Conservation (phyloP, 1,139 yeast species). For the Yamadazyma songkhlaensis region DNA sequence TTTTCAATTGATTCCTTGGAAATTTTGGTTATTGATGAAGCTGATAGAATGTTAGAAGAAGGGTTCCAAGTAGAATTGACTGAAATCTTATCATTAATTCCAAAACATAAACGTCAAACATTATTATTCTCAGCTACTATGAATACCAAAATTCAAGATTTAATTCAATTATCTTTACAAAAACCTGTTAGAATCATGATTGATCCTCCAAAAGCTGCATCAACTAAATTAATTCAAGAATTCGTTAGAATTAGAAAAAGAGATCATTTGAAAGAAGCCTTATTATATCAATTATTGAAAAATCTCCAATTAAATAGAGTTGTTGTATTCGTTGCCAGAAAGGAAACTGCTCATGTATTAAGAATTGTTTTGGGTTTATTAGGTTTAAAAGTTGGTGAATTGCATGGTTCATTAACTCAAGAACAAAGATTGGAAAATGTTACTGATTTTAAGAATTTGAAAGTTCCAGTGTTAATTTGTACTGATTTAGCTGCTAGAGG, state of each 20-base stretch:
- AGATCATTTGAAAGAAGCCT: conserved; percentile 79
- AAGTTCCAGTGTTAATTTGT: conserved; percentile 86
- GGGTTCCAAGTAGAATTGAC: conserved; percentile 95
- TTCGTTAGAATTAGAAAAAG: conserved; percentile 92
- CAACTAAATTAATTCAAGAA: conserved; percentile 82
- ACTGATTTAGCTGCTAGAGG: conserved; percentile 99
- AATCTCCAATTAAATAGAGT: conserved; percentile 69
- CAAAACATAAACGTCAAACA: conserved; percentile 85
- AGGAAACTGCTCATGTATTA: conserved; percentile 84
- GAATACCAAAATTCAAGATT: conserved; percentile 88
- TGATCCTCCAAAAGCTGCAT: conserved; percentile 93
- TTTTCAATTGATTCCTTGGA: conserved; percentile 90
- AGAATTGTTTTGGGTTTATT: conserved; percentile 82
- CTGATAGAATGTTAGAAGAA: conserved; percentile 98
- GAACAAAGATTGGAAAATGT: conserved; percentile 91
- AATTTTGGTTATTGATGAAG: conserved; percentile 92
- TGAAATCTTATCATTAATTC: conserved; percentile 82
- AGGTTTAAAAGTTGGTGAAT: conserved; percentile 86
- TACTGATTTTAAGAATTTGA: conserved; percentile 73
- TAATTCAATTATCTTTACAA: conserved; percentile 81
- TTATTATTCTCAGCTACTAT: conserved; percentile 94
- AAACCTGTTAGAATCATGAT: conserved; percentile 94
- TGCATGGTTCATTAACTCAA: conserved; percentile 92
- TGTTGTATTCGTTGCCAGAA: conserved; percentile 88
- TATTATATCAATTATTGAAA: conserved; percentile 68